Conservation (phyloP, 2,329 filamentous ascomycete genomes). For the Diplocarpon rosae region DNA sequence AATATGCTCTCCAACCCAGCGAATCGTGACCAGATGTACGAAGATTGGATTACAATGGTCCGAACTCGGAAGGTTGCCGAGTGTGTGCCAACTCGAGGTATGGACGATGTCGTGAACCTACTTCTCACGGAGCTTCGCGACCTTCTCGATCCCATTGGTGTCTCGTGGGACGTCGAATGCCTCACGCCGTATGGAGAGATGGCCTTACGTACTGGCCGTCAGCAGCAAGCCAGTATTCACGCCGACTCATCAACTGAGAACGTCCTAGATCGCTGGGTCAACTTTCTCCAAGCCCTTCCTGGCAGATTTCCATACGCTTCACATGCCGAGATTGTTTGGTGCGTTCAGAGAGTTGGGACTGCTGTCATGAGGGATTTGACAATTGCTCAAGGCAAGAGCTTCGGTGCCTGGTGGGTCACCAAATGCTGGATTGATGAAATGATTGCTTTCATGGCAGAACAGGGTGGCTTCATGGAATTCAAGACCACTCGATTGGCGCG, state of each 20-base stretch:
- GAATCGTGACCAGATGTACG: constrained; percentile 90
- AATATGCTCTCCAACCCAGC: constrained; percentile 84
- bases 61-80: constrained; percentile 52
- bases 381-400: constrained; percentile 65
- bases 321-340: constrained; percentile 63
- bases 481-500: constrained; percentile 32
- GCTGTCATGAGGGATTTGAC: constrained; percentile 74
- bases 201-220: constrained; percentile 35
- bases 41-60: constrained; percentile 70
- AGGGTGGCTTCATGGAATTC: constrained; percentile 73
- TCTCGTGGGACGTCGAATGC: constrained; percentile 54
- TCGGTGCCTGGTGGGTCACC: constrained; percentile 88
- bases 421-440: constrained; percentile 96
- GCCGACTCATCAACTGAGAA: constrained; percentile 42
- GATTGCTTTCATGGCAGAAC: constrained; percentile 78
- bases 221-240: constrained; percentile 30
- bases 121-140: constrained; percentile 57
- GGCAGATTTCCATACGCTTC: constrained; percentile 63
- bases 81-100: constrained; percentile 48
- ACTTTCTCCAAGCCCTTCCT: constrained; percentile 59
- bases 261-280: constrained; percentile 68
- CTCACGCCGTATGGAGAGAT: constrained; percentile 50
- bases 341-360: constrained; percentile 64
- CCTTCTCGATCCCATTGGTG: constrained; percentile 56
- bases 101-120: constrained; percentile 55